Conservation (phyloP, 1,139 yeast genomes). For the Tardiomyces digboiensis region DNA sequence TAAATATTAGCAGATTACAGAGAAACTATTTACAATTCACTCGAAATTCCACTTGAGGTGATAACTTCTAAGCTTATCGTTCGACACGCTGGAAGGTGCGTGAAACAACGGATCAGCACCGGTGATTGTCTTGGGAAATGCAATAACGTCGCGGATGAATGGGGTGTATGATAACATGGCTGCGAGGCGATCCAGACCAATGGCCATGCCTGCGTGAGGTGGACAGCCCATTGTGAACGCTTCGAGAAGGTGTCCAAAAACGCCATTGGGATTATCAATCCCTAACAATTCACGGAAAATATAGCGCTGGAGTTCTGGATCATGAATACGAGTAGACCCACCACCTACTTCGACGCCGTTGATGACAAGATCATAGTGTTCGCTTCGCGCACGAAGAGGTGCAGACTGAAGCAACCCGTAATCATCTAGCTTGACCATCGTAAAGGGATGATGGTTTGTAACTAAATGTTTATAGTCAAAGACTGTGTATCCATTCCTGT, state of each 20-base stretch:
- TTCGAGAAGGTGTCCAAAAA: conserved; percentile 81
- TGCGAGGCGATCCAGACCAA: conserved; percentile 89
- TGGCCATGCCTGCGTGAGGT: conserved; percentile 96
- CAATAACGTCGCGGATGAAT: conserved; percentile 86
- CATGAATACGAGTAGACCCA: conserved; percentile 94
- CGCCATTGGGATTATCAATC: conserved; percentile 37
- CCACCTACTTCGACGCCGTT: conserved; percentile 98
- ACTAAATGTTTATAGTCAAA: conserved; percentile 42
- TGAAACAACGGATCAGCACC: conserved; percentile 86
- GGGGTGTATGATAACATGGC: conserved; percentile 74
- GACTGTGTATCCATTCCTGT: conserved; percentile 41
- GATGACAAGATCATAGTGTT: conserved; percentile 87
- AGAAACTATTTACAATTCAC: neutral
- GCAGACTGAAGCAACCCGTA: conserved; percentile 40
- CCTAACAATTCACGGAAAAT: conserved; percentile 31
- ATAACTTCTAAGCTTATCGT: conserved; percentile 31
- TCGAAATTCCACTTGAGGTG: neutral
- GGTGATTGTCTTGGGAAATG: conserved; percentile 88
- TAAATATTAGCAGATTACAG: no score
- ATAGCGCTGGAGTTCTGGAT: conserved; percentile 61
- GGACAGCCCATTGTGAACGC: conserved; percentile 93
- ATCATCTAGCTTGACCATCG: conserved; percentile 75
- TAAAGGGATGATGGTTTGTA: conserved; percentile 95
- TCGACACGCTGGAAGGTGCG: conserved; percentile 62
- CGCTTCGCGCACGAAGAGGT: conserved; percentile 73